Base-by-base conservation (phyloP, 805 yeast species). In the Yarrowia bubula region DNA sequence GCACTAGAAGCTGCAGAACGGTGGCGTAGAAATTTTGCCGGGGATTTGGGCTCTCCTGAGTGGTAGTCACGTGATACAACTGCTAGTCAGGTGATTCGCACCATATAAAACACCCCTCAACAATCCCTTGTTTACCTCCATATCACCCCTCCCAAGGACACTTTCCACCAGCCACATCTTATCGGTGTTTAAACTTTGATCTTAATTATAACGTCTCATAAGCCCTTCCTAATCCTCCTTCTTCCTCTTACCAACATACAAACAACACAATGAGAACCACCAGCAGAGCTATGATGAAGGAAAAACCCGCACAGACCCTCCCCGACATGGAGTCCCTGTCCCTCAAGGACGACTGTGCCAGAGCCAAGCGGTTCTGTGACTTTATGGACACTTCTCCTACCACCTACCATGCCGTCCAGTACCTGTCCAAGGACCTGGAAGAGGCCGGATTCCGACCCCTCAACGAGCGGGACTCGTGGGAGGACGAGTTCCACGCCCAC, bases 351-450 rank as follows among this genome's bases (percentile, higher is more conserved):
- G 61, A 55, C 17, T 55, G 61, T 41, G 61, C 61, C 0, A 38
- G 61, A 14, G 60, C 69, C 38, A 67, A 68, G 68, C 72, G 71
- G 55, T 75, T 75, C 67, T 69, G 88, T 62, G 82, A 84, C 68
- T 89, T 90, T 77, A 88, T 92, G 65, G 84, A 84, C 70, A 78
- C 80, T 44, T 83, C 83, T 72, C 96, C 96, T 47, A 89, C 96
- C 17, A 85, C 86, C 46, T 89, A 78, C 77, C 96, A 90, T 72
- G 89, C 84, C 33, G 84, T 86, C 22, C 70, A 66, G n/a, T 66
- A 66, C 51, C 65, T 71, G 8, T 17, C 66, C 11, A 31, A 75
- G 17, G 71, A 79, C 66, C 76, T 89, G 57, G 79, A 78, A 44
- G 71, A 76, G 1, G 80, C 82, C 42, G 91, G 91, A 1, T 88